These are phyloP conservation scores for Mallotus japonicus DNA, from an alignment of 441 rosid species.

Conservation along the genomic window DNA sequence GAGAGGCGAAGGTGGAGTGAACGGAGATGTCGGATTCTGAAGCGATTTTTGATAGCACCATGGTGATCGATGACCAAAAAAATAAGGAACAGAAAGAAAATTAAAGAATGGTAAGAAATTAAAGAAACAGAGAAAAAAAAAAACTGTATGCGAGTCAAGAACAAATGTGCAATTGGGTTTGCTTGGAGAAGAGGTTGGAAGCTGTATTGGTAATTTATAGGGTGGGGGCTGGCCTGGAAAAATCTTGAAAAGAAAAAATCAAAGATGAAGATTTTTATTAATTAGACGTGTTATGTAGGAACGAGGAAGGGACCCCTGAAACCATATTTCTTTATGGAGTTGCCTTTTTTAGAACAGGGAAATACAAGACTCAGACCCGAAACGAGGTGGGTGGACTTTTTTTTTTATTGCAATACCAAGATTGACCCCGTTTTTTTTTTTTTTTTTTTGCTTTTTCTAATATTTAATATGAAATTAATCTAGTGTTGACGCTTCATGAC, in stretches of 20 bases:
- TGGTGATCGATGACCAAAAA: slow-evolving; percentile 13
- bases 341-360: neutral
- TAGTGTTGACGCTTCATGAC: too few relatives aligned
- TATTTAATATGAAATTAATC: too few relatives aligned
- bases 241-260: too few relatives aligned
- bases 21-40: slow-evolving; percentile 67
- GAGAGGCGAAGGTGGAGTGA: slow-evolving; percentile 90
- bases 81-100: neutral
- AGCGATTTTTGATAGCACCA: slow-evolving; percentile 63
- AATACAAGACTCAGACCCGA: neutral
- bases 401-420: neutral
- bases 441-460: neutral
- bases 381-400: neutral
- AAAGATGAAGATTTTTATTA: too few relatives aligned
- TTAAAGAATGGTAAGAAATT: neutral
- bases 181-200: neutral
- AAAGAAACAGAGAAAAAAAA: neutral
- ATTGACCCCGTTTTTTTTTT: neutral
- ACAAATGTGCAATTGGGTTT: neutral
- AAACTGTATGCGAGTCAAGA: neutral
- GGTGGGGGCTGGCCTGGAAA: neutral
- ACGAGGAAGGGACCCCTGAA: neutral
- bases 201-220: slow-evolving; percentile 14
- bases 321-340: neutral
- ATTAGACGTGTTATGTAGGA: neutral